These are phyloP conservation scores for Hordeum vulgare DNA, from an alignment of 176 grass and related monocot species.

Conservation along the genomic window DNA sequence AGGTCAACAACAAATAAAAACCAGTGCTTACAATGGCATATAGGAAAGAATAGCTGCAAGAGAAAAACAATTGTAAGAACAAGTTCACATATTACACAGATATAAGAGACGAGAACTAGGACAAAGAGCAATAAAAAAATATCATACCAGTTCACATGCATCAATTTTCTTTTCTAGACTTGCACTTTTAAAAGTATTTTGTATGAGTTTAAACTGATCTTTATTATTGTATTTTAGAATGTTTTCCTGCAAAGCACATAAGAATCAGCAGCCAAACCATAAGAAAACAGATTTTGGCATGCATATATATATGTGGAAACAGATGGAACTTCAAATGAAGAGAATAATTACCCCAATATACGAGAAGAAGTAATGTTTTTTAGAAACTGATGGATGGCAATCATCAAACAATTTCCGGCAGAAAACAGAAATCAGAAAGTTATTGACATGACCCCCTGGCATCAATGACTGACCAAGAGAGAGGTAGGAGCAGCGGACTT, in stretches of 20 bases:
- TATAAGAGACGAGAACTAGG: background rate
- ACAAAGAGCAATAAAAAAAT: background rate
- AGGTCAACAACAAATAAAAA: constrained; percentile 8
- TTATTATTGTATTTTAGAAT: background rate
- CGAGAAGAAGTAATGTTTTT: background rate
- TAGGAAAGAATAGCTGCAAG: constrained; percentile 1
- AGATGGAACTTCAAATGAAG: background rate
- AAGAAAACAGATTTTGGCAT: background rate
- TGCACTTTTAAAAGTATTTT: background rate
- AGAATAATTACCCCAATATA: constrained; percentile 10
- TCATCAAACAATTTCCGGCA: constrained; percentile 11
- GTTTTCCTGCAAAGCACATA: background rate
- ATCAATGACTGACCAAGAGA: constrained; percentile 4
- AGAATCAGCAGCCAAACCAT: background rate
- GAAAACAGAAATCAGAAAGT: background rate
- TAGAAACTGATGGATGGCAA: background rate
- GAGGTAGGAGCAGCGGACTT: constrained; percentile 8
- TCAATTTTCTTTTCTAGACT: background rate
- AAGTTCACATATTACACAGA: background rate
- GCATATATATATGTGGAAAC: background rate
- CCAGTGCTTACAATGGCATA: constrained; percentile 10
- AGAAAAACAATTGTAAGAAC: background rate
- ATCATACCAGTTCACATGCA: background rate
- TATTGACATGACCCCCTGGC: constrained; percentile 1
- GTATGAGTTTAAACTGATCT: constrained; percentile 5